Conservation (phyloP, 2,329 filamentous ascomycete species). For the Chrysosphaeria jannelii region DNA sequence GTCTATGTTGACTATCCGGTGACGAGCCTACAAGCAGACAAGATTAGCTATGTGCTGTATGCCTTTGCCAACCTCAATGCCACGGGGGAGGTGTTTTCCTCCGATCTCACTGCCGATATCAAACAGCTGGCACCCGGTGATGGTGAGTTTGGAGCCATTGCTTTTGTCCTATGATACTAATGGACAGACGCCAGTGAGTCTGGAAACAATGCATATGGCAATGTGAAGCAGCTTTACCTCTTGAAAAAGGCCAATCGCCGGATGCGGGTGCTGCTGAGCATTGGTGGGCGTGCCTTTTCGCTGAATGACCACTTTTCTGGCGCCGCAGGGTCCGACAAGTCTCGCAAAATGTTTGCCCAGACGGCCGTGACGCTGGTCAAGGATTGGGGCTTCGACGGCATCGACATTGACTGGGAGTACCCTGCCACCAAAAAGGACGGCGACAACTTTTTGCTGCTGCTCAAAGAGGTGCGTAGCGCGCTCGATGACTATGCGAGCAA, state of each 20-base stretch:
- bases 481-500: slow-evolving; percentile 17
- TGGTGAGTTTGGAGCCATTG: too few relatives aligned
- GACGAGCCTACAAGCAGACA: too few relatives aligned
- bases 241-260: slow-evolving; percentile 56
- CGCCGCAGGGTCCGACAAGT: slow-evolving; percentile 29
- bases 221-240: slow-evolving; percentile 48
- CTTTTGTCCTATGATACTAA: too few relatives aligned
- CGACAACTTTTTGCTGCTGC: slow-evolving; percentile 15
- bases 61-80: too few relatives aligned
- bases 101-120: slow-evolving; percentile 36
- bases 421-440: slow-evolving; percentile 11
- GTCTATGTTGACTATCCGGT: too few relatives aligned
- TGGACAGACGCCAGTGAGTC: too few relatives aligned
- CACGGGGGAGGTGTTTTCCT: too few relatives aligned
- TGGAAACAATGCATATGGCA: slow-evolving; percentile 52
- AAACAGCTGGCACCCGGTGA: slow-evolving; percentile 46
- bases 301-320: slow-evolving; percentile 30
- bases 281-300: slow-evolving; percentile 70
- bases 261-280: slow-evolving; percentile 47
- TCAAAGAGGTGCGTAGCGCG: slow-evolving; percentile 14
- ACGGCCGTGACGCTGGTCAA: slow-evolving; percentile 38
- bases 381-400: slow-evolving; percentile 26
- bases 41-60: too few relatives aligned
- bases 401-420: slow-evolving; percentile 14
- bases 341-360: slow-evolving; percentile 36